phyloP scores from a whole-genome alignment of 257 asterid genomes.

The Solanum tacnaense region DNA sequence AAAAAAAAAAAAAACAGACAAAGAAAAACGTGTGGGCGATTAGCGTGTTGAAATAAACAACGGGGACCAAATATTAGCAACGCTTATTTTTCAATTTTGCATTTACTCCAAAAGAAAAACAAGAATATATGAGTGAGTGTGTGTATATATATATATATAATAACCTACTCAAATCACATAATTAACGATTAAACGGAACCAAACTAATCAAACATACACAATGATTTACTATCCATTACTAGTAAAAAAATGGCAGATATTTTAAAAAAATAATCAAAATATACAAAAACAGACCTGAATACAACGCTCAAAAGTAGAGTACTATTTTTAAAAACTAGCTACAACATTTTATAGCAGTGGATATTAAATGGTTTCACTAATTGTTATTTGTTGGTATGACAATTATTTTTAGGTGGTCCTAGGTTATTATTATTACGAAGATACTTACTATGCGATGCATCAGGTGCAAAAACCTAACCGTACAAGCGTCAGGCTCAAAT shows the following conservation, averaged over 20 bases:
- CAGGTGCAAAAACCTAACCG: not conserved
- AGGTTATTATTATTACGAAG: not conserved
- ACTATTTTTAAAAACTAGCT: not conserved
- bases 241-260: rapidly evolving
- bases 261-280: no score
- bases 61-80: not conserved
- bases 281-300: no score
- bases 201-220: not conserved
- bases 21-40: not conserved
- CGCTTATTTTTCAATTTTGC: not conserved
- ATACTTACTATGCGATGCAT: not conserved
- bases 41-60: not conserved
- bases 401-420: not conserved
- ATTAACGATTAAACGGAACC: not conserved
- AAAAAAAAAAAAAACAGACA: rapidly evolving
- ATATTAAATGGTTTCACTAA: not conserved
- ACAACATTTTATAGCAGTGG: not conserved
- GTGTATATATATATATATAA: not conserved
- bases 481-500: not conserved
- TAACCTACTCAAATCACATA: not conserved
- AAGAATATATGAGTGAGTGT: not conserved
- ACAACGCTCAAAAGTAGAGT: not conserved
- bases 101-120: not conserved
- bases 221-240: not conserved
- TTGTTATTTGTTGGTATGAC: not conserved